Conservation (phyloP, 192 early-diverging fungal species). For the Gonapodya prolifera region DNA sequence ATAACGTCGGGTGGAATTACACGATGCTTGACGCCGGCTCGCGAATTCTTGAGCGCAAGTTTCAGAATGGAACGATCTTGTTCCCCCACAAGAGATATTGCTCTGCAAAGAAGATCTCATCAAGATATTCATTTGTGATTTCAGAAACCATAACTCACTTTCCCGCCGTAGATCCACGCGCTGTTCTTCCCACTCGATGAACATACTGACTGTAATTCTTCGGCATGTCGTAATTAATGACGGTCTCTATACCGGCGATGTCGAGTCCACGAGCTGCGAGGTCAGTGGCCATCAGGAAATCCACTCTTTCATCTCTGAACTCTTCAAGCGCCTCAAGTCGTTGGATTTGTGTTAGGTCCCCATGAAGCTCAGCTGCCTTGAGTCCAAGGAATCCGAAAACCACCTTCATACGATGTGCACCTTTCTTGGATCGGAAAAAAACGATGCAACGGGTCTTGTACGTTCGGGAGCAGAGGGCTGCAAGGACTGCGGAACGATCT, state of each 20-base stretch:
- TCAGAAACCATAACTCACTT: neutral
- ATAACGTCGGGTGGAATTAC: constrained; percentile 71
- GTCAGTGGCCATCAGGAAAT: constrained; percentile 91
- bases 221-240: constrained; percentile 99
- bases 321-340: constrained; percentile 79
- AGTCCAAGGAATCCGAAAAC: constrained; percentile 83
- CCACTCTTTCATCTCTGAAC: constrained; percentile 74
- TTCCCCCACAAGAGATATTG: constrained; percentile 86
- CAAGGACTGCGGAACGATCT: constrained; percentile 71
- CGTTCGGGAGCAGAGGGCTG: constrained; percentile 68
- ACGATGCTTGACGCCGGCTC: constrained; percentile 71
- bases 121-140: neutral
- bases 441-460: constrained; percentile 72
- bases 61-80: constrained; percentile 87
- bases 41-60: constrained; percentile 74
- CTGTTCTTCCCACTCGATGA: constrained; percentile 43
- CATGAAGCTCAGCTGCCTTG: constrained; percentile 84
- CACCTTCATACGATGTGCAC: constrained; percentile 97
- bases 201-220: constrained; percentile 82
- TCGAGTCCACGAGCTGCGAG: constrained; percentile 93
- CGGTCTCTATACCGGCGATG: constrained; percentile 89
- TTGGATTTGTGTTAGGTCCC: constrained; percentile 83
- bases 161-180: constrained; percentile 1
- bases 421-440: constrained; percentile 89
- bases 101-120: constrained; percentile 20